Evolutionary conservation across 2,329 filamentous ascomycete species (phyloP).

Genomic region (Neobulgaria alba): DNA sequence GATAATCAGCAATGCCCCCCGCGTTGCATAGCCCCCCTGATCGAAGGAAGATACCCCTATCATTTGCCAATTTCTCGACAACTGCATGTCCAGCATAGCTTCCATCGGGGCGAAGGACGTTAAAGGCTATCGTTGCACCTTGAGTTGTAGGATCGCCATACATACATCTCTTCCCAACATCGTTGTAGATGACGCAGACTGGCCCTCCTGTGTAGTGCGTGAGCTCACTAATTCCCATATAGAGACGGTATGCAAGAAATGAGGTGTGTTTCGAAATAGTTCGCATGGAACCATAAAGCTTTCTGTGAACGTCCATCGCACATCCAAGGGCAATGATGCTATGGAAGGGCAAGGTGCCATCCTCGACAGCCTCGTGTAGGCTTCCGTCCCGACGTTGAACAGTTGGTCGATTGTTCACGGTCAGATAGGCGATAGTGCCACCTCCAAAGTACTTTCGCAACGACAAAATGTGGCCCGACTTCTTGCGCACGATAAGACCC

Average conservation of each 20-base stretch:
- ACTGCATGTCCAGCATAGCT: constrained; percentile 71
- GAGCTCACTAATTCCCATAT: constrained; percentile 47
- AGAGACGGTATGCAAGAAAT: constrained; percentile 51
- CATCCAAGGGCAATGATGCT: constrained; percentile 73
- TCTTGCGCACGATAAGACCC: constrained; percentile 69
- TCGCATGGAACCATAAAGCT: constrained; percentile 62
- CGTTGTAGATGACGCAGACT: constrained; percentile 26
- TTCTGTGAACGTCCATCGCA: constrained; percentile 60
- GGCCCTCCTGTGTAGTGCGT: constrained; percentile 52
- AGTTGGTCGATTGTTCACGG: constrained; percentile 60
- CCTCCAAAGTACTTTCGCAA: constrained; percentile 79
- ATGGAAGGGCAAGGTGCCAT: constrained; percentile 85
- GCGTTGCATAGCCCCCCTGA: constrained; percentile 89
- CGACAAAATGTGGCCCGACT: constrained; percentile 53
- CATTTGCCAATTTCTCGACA: constrained; percentile 72
- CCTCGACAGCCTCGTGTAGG: constrained; percentile 75
- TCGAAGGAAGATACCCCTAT: constrained; percentile 75
- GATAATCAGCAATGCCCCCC: constrained; percentile 65
- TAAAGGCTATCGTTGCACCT: constrained; percentile 78
- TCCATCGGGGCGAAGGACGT: constrained; percentile 60
- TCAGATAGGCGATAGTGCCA: constrained; percentile 84
- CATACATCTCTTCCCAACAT: constrained; percentile 26
- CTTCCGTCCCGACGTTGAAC: constrained; percentile 72
- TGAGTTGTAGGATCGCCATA: constrained; percentile 27
- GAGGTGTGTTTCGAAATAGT: constrained; percentile 62